These are phyloP conservation scores for Aspergillus heteromorphus DNA, from an alignment of 495 filamentous ascomycete species.

Conservation along the genomic window DNA sequence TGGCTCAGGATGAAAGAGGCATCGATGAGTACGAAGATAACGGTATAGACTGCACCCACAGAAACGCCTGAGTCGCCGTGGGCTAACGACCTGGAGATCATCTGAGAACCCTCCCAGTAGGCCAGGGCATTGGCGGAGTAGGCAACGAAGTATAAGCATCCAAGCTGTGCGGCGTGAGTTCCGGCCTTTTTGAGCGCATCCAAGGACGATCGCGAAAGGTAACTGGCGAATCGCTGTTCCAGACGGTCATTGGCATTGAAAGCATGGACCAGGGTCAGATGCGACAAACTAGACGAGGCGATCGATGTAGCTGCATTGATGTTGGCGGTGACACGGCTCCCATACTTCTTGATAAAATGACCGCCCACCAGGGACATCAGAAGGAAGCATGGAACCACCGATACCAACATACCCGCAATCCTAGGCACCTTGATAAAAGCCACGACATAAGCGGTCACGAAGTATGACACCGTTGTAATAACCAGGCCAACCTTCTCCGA, in stretches of 20 bases:
- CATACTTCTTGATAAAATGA: constrained; percentile 53
- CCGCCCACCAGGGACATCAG: constrained; percentile 57
- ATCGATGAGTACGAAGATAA: constrained; percentile 60
- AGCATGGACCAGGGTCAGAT: constrained; percentile 43
- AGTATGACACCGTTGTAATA: constrained; percentile 53
- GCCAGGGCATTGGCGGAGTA: constrained; percentile 59
- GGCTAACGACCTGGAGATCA: constrained; percentile 47
- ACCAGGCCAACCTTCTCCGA: constrained; percentile 62
- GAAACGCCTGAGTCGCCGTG: constrained; percentile 28
- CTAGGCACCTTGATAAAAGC: constrained; percentile 53
- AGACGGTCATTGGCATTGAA: constrained; percentile 39
- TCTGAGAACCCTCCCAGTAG: constrained; percentile 58
- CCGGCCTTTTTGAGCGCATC: constrained; percentile 55
- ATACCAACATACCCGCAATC: constrained; percentile 41
- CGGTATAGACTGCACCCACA: constrained; percentile 56
- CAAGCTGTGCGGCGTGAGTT: constrained; percentile 50
- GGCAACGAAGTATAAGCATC: constrained; percentile 58
- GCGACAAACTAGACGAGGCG: constrained; percentile 40
- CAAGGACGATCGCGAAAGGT: constrained; percentile 38
- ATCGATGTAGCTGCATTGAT: constrained; percentile 42
- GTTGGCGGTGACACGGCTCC: constrained; percentile 41
- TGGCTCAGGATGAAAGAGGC: constrained; percentile 57
- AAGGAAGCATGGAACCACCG: constrained; percentile 61
- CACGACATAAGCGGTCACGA: constrained; percentile 56
- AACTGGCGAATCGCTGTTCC: constrained; percentile 45